Base-by-base conservation (phyloP, 768 basidiomycete genomes). In the Xerocomellus dryophilus region DNA sequence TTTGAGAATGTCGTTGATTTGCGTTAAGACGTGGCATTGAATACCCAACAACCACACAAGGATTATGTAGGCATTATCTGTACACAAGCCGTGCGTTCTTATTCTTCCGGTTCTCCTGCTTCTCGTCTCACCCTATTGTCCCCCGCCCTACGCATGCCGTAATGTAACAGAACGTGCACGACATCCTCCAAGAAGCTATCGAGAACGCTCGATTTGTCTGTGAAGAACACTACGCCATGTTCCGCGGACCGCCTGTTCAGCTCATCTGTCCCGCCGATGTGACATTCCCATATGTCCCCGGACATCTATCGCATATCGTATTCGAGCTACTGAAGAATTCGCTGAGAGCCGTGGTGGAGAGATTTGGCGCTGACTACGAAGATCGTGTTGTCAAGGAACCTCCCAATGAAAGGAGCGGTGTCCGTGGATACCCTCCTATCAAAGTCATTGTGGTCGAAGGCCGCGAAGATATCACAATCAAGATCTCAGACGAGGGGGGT, bases 291-390 rank as follows among this genome's bases (percentile, higher is more conserved):
- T 98, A 98, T 71, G 93, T 99, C 42, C 97, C 97, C 0, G 94
- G 93, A 4, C 97, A 99, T 67, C 76, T 99, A 56, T 93, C 90
- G 1, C 97, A 99, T 71, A 98, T 99, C 72, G 82, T 88, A 61
- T 99, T 99, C 71, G 97, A 99, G 66, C 81, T 99, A 11, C 80
- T 98, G 53, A 99, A 99, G 71, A 99, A 99, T 78, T 98, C 95
- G 17, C 79, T 99, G 10, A 87, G 97, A 39, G 97, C 97, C 2
- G 90, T 96, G 50, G 96, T 99, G 17, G 97, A 98, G 71, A 83
- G 90, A 2, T 90, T 83, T 69, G 96, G 96, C 0, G 82, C 83
- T 2, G 88, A 93, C 47, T 78, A 83, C 54, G 92, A 92, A 66
- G 83, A 85, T 51, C 60, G 47, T 7, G 29, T 46, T 34, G 3